Evolutionary conservation across 2,329 filamentous ascomycete genomes (phyloP), one percentile per base, ranked within the genome.

Genomic region (Apiospora rasikravindrae): DNA sequence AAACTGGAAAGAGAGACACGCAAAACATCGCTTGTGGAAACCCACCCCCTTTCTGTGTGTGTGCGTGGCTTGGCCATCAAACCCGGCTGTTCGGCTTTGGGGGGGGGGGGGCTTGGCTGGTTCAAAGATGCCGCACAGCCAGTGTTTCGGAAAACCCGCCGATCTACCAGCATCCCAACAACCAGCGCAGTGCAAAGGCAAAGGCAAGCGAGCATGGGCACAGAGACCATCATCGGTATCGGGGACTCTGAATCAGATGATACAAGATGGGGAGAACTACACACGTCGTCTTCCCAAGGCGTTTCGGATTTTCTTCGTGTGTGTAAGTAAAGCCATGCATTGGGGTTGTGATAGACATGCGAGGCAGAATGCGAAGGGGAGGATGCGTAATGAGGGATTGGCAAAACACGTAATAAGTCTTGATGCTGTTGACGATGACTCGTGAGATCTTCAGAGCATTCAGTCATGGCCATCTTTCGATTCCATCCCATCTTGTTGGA

Each of bases 61-160:
- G 33, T 37, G 33, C 33, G 33, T 37, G 33, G 33, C 53, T 33
- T 61, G 53, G 26, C 53, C 22, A 29, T 16, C 22, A 42, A 61
- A 11, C 8, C 53, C 53, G 53, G 53, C 29, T 37, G 53, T 61
- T 61, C 53, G 53, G 53, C 53, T 37, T 42, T 7, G 40, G 40
- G 33, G 33, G 6, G 33, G 33, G 33, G 33, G 33, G 33, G 33
- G 40, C 40, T 42, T 61, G 29, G 53, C 53, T 61, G 53, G 29
- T 37, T 61, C 53, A 61, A 61, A 61, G 53, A 61, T 61, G 53
- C 53, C 53, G 53, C 53, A 61, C 53, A 61, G 53, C 53, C 53
- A 61, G 29, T 61, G 53, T 61, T 61, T 61, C 53, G 53, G 53
- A 61, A 61, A 61, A 6, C 29, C 29, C 22, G 53, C 53, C 29